phyloP scores from a whole-genome alignment of 1,284 basidiomycete genomes.

The Tranzscheliella williamsii region DNA sequence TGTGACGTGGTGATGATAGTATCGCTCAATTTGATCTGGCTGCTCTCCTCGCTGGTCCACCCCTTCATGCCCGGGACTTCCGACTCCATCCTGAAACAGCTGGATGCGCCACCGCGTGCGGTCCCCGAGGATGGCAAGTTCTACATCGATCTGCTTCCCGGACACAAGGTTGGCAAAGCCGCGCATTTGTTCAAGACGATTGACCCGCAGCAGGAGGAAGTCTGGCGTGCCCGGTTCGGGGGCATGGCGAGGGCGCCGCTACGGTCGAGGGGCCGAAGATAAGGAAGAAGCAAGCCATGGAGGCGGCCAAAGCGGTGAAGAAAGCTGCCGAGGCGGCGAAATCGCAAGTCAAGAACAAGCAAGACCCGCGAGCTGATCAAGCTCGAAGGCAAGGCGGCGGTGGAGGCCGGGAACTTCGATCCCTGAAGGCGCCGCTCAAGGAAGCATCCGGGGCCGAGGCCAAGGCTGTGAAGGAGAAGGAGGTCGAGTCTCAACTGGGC shows the following conservation, averaged over 20 bases:
- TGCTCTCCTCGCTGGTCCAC: conserved; percentile 80
- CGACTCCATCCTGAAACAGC: conserved; percentile 78
- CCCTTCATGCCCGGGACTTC: conserved; percentile 96
- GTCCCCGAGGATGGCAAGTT: conserved; percentile 63
- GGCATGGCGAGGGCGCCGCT: conserved; percentile 65
- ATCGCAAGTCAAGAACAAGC: conserved; percentile 43
- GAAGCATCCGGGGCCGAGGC: conserved; percentile 40
- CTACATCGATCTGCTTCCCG: conserved; percentile 80
- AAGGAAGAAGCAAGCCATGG: conserved; percentile 57
- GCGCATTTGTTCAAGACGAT: conserved; percentile 92
- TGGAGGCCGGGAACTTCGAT: conserved; percentile 47
- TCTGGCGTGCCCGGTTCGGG: conserved; percentile 80
- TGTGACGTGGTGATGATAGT: conserved; percentile 86
- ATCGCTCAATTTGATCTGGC: conserved; percentile 90
- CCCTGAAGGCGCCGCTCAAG: conserved; percentile 47
- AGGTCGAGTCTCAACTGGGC: conserved; percentile 38
- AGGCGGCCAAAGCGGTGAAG: conserved; percentile 55
- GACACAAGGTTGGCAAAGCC: conserved; percentile 83
- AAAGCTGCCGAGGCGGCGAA: conserved; percentile 40
- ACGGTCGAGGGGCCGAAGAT: conserved; percentile 37
- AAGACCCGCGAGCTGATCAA: conserved; percentile 49
- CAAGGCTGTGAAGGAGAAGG: conserved; percentile 82
- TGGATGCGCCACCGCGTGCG: conserved; percentile 83
- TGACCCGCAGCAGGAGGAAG: conserved; percentile 83
- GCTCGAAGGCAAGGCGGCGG: conserved; percentile 41